Conservation (phyloP, 169 alveolate species). For the Cryptosporidium tyzzeri region DNA sequence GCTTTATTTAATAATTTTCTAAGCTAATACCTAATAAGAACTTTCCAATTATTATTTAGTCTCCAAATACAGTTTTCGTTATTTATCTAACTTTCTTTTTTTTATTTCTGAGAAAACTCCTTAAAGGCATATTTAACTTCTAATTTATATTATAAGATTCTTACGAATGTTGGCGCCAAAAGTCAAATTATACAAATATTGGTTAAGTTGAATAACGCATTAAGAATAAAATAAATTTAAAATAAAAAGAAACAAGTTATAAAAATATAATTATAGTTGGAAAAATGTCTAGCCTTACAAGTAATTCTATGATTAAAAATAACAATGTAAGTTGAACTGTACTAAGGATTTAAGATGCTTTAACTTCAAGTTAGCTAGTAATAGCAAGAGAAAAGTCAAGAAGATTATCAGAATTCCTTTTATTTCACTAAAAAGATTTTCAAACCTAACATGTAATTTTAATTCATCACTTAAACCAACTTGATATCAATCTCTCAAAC, state of each 20-base stretch:
- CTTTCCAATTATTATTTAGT: too few species aligned
- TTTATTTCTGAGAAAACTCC: background rate
- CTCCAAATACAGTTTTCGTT: background rate
- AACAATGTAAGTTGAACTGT: background rate
- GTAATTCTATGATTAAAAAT: too few species aligned
- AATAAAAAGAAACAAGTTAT: background rate
- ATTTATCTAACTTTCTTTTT: background rate
- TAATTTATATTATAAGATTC: constrained; percentile 16
- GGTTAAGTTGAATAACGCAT: background rate
- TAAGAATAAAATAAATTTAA: background rate
- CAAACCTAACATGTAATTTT: constrained; percentile 64
- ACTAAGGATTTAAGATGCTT: background rate
- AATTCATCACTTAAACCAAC: constrained; percentile 26
- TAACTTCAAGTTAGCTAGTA: background rate
- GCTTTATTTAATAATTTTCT: background rate
- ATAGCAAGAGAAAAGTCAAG: background rate
- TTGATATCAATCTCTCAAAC: background rate
- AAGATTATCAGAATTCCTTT: constrained; percentile 32
- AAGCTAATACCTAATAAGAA: background rate
- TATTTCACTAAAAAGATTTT: constrained; percentile 15
- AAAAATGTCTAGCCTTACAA: background rate
- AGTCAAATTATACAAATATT: background rate
- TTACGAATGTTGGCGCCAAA: background rate
- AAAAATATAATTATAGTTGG: background rate
- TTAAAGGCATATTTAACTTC: constrained; percentile 3